These are phyloP conservation scores for Penicillium antarcticum DNA, from an alignment of 495 filamentous ascomycete genomes.

Conservation along the genomic window DNA sequence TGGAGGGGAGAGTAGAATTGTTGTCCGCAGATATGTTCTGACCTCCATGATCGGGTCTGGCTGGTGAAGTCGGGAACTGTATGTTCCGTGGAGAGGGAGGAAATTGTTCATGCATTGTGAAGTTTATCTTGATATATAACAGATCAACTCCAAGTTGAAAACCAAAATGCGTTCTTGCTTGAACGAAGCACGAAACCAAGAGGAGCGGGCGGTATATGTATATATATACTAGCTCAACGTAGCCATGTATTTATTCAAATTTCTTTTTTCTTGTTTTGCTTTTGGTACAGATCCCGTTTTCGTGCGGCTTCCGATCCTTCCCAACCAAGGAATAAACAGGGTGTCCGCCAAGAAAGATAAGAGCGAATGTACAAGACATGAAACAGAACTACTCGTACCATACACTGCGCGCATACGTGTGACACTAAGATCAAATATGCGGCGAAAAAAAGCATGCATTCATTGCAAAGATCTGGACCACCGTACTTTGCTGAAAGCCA, in stretches of 20 bases:
- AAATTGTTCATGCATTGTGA: background rate
- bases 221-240: too few relatives aligned
- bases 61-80: background rate
- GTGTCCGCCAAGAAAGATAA: conserved; percentile 12
- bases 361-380: background rate
- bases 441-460: too few relatives aligned
- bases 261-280: background rate
- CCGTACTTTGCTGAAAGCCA: too few relatives aligned
- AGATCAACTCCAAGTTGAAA: too few relatives aligned
- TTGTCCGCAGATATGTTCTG: background rate
- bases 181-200: too few relatives aligned
- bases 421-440: conserved; percentile 2
- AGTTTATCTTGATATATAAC: background rate
- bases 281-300: conserved; percentile 9
- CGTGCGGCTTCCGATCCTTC: conserved; percentile 1
- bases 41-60: background rate
- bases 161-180: too few relatives aligned
- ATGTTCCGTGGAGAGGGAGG: background rate
- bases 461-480: too few relatives aligned
- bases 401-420: conserved; percentile 4
- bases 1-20: background rate
- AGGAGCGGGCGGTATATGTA: too few relatives aligned
- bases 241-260: too few relatives aligned
- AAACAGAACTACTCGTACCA: conserved; percentile 5
- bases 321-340: conserved; percentile 4